Conservation (phyloP, 1,284 basidiomycete species). For the Cutaneotrichosporon cavernicola region DNA sequence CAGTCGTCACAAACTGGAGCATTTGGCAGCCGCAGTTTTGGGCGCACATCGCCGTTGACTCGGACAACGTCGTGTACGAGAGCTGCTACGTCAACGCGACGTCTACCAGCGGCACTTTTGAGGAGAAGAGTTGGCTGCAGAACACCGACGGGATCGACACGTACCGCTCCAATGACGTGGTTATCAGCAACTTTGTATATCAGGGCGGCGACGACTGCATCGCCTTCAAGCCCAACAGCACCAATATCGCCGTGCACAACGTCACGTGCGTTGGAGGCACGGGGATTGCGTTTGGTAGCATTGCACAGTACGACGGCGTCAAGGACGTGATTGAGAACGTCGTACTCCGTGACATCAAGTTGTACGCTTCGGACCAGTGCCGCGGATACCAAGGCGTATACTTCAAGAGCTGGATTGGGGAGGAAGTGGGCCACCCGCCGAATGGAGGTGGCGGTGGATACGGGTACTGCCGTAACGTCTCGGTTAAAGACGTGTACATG, state of each 20-base stretch:
- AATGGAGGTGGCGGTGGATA: constrained; percentile 64
- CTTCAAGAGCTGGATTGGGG: constrained; percentile 65
- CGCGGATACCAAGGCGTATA: constrained; percentile 56
- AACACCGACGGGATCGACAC: constrained; percentile 60
- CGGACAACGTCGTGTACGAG: constrained; percentile 54
- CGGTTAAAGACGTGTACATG: constrained; percentile 55
- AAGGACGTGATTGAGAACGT: constrained; percentile 62
- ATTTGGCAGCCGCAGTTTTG: constrained; percentile 66
- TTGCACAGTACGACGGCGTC: constrained; percentile 63
- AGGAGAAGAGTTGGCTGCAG: constrained; percentile 56
- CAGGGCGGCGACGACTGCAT: constrained; percentile 63
- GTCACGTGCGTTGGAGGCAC: constrained; percentile 64
- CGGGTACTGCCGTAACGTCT: constrained; percentile 60
- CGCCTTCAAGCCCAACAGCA: constrained; percentile 66
- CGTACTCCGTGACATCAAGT: constrained; percentile 57
- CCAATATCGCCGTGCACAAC: constrained; percentile 59
- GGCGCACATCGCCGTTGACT: constrained; percentile 63
- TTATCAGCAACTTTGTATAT: constrained; percentile 50
- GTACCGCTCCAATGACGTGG: constrained; percentile 60
- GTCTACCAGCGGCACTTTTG: constrained; percentile 47
- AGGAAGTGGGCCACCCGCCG: constrained; percentile 60
- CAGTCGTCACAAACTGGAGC: constrained; percentile 58
- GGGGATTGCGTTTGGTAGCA: constrained; percentile 64
- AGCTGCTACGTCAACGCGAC: constrained; percentile 63
- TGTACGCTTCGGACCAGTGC: constrained; percentile 24